These are phyloP conservation scores for Naegleria fowleri DNA, from an alignment of 208 protist genomes.

Conservation along the genomic window DNA sequence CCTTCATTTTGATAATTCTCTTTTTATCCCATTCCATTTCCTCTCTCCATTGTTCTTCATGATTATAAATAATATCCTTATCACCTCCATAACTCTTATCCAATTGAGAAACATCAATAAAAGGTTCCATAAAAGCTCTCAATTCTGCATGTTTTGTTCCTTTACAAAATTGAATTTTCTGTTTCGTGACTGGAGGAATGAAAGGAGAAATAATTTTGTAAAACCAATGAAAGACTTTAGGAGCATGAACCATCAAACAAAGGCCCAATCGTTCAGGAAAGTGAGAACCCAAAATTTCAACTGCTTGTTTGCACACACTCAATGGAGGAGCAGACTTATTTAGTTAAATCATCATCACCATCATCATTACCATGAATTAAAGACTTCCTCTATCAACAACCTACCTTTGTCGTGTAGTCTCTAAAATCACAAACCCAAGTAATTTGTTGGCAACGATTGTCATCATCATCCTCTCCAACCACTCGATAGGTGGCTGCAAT, in stretches of 20 bases:
- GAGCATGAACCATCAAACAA: conserved; percentile 42
- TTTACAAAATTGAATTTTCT: neutral
- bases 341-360: too few species aligned
- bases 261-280: conserved; percentile 70
- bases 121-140: neutral
- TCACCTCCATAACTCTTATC: neutral
- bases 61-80: neutral
- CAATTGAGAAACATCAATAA: neutral
- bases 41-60: neutral
- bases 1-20: neutral
- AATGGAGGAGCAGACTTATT: neutral
- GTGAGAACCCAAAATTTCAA: conserved; percentile 58
- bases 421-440: neutral
- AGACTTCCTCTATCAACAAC: too few species aligned
- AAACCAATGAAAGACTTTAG: neutral
- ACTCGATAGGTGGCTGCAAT: neutral
- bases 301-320: neutral
- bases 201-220: neutral
- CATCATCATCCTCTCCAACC: too few species aligned
- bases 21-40: neutral
- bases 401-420: neutral
- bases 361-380: too few species aligned
- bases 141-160: neutral
- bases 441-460: neutral
- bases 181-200: neutral